These are phyloP conservation scores for Saccharomycopsis sp. DNA, from an alignment of 805 yeast genomes.

Conservation along the genomic window DNA sequence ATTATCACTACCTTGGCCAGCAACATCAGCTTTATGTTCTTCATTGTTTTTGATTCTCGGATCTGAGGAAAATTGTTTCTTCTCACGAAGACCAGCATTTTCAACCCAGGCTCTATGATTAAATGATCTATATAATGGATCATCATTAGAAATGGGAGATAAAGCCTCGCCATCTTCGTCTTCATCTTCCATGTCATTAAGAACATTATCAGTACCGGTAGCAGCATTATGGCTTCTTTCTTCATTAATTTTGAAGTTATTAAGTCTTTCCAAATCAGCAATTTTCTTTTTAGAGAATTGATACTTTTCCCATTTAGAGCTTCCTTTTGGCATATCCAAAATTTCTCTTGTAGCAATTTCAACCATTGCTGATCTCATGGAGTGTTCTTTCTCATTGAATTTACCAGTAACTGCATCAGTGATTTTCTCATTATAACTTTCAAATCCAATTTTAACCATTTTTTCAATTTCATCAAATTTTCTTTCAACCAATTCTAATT, in stretches of 20 bases:
- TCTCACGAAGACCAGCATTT: slow-evolving; percentile 75
- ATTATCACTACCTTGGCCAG: slow-evolving; percentile 66
- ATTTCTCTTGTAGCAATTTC: slow-evolving; percentile 68
- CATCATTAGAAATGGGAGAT: not conserved
- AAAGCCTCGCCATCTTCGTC: slow-evolving; percentile 22
- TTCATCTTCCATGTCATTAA: slow-evolving; percentile 18
- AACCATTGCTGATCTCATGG: slow-evolving; percentile 52
- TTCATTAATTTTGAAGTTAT: too few relatives aligned
- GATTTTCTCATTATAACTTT: slow-evolving; percentile 3
- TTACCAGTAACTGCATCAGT: slow-evolving; percentile 37
- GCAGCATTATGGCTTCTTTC: too few relatives aligned
- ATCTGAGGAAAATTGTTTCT: slow-evolving; percentile 72
- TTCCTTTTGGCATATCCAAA: slow-evolving; percentile 39
- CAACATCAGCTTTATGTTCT: slow-evolving; percentile 62
- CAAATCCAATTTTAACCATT: slow-evolving; percentile 22
- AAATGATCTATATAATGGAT: slow-evolving; percentile 42
- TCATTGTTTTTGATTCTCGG: slow-evolving; percentile 62
- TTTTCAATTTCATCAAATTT: slow-evolving; percentile 39
- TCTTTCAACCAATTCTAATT: slow-evolving; percentile 71
- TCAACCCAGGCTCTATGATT: slow-evolving; percentile 85
- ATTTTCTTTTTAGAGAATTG: not conserved
- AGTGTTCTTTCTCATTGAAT: slow-evolving; percentile 27
- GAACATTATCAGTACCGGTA: too few relatives aligned
- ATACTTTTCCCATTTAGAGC: slow-evolving; percentile 32
- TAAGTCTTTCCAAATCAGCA: too few relatives aligned